Conservation (phyloP, 441 rosid species). For the Arabidopsis hybrid region DNA sequence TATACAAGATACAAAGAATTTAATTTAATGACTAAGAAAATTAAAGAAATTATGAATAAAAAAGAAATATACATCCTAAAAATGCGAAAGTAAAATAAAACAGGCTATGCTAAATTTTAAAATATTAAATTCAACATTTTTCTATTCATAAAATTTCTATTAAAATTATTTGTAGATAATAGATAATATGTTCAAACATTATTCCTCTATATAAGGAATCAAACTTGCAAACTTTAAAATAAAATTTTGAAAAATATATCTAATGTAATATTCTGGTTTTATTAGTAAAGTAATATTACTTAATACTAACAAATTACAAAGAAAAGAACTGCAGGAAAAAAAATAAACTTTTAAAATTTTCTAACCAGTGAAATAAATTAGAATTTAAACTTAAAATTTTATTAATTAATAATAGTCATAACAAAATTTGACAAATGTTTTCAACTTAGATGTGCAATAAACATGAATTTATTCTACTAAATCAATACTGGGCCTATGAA, state of each 20-base stretch:
- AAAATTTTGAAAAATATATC: no score
- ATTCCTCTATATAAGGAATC: no score
- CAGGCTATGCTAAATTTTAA: not conserved
- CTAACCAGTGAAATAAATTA: not conserved
- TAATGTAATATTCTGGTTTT: no score
- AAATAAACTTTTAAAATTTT: not conserved
- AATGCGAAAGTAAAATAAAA: not conserved
- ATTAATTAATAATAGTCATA: not conserved
- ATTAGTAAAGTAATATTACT: no score
- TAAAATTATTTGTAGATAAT: no score
- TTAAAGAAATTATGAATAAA: not conserved
- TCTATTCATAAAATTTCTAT: no score
- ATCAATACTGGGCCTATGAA: not conserved
- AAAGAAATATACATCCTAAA: not conserved
- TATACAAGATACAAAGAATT: not conserved
- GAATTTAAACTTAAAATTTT: no score
- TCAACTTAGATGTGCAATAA: constrained; percentile 1
- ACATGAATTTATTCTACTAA: not conserved
- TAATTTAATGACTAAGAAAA: not conserved
- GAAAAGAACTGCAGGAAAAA: no score
- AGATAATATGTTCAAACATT: no score
- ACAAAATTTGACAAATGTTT: not conserved
- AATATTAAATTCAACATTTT: no score
- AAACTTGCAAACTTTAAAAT: no score
- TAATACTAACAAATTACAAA: no score